phyloP scores from a whole-genome alignment of 768 basidiomycete species.

The Pulveroboletus sp. region DNA sequence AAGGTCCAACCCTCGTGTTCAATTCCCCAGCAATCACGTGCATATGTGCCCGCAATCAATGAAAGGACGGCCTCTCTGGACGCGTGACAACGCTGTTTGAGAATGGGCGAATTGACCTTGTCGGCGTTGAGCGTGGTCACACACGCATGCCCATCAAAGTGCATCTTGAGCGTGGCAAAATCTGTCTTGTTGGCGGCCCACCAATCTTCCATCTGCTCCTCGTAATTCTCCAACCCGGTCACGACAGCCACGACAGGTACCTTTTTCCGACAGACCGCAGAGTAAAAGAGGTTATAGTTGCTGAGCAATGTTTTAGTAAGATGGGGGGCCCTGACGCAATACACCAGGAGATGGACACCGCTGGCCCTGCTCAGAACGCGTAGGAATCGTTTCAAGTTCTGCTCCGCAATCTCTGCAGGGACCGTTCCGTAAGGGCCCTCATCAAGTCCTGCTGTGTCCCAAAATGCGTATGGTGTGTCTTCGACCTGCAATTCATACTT shows the following conservation, averaged over 20 bases:
- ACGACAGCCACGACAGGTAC: constrained; percentile 36
- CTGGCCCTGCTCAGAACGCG: constrained; percentile 22
- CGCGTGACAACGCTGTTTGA: constrained; percentile 25
- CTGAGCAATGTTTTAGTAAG: constrained; percentile 23
- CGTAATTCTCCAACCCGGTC: constrained; percentile 37
- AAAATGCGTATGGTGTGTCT: constrained; percentile 23
- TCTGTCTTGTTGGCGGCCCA: constrained; percentile 32
- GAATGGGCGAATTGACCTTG: constrained; percentile 27
- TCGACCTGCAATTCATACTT: constrained; percentile 25
- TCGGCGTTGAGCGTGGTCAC: constrained; percentile 34
- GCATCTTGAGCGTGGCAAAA: constrained; percentile 27
- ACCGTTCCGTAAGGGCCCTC: constrained; percentile 31
- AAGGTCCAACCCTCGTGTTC: constrained; percentile 19
- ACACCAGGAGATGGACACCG: constrained; percentile 29
- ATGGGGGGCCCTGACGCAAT: constrained; percentile 32
- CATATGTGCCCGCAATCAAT: constrained; percentile 17
- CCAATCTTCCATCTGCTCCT: constrained; percentile 26
- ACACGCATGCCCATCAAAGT: constrained; percentile 35
- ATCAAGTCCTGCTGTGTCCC: constrained; percentile 39
- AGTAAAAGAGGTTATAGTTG: constrained; percentile 38
- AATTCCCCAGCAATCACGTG: constrained; percentile 22
- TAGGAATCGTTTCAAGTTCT: constrained; percentile 22
- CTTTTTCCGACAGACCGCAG: constrained; percentile 32
- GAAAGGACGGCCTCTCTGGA: constrained; percentile 21
- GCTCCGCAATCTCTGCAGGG: constrained; percentile 28